Conservation (phyloP, 768 basidiomycete species). For the Lyophyllum shimeji region DNA sequence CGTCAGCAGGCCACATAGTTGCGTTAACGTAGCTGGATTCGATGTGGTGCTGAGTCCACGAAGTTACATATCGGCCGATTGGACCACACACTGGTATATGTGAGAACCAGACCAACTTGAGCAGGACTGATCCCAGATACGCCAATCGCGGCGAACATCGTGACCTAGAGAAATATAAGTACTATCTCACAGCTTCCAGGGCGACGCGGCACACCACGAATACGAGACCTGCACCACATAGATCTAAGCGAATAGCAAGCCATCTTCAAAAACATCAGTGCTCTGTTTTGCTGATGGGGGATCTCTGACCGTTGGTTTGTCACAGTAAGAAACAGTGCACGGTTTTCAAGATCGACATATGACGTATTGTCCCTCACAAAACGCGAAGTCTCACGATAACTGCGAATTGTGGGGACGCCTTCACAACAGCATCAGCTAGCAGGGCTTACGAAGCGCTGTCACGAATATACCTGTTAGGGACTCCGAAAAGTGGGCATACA, state of each 20-base stretch:
- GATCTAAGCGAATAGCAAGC: slow-evolving; percentile 73
- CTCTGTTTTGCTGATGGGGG: not conserved
- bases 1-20: slow-evolving; percentile 53
- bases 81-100: slow-evolving; percentile 51
- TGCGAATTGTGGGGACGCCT: slow-evolving; percentile 61
- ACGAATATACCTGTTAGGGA: slow-evolving; percentile 52
- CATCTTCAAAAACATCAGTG: slow-evolving; percentile 35
- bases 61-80: not conserved
- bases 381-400: slow-evolving; percentile 62
- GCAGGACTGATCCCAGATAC: slow-evolving; percentile 60
- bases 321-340: slow-evolving; percentile 64
- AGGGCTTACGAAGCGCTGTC: not conserved
- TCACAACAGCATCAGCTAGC: not conserved
- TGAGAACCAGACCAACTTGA: slow-evolving; percentile 70
- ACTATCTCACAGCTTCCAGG: not conserved
- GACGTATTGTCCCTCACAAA: slow-evolving; percentile 67
- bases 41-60: not conserved
- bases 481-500: slow-evolving; percentile 80
- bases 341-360: slow-evolving; percentile 72
- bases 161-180: slow-evolving; percentile 43
- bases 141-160: slow-evolving; percentile 59
- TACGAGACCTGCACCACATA: slow-evolving; percentile 59
- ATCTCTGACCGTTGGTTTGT: slow-evolving; percentile 58
- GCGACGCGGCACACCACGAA: slow-evolving; percentile 41
- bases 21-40: slow-evolving; percentile 45